Evolutionary conservation across 805 yeast species (phyloP).

Genomic region (Metschnikowia sp.): DNA sequence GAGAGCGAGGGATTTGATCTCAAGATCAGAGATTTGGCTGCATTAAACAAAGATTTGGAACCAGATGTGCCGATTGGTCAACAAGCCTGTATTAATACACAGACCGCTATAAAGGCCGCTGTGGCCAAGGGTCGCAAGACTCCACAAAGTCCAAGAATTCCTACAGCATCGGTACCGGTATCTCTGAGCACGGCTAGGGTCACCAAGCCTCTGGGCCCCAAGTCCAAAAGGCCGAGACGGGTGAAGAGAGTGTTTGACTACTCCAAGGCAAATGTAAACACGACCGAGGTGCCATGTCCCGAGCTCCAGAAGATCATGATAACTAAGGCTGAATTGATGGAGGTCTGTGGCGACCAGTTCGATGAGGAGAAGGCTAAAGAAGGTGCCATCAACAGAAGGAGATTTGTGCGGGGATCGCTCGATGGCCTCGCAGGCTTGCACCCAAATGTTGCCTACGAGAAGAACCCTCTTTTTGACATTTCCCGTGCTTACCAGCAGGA

Average conservation of each 20-base stretch:
- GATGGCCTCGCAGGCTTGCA: too few species aligned
- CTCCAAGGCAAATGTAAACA: not conserved
- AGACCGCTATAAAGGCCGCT: too few species aligned
- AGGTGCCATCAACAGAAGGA: not conserved
- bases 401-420: too few species aligned
- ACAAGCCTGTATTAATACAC: too few species aligned
- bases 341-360: constrained; percentile 2
- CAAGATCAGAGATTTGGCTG: not conserved
- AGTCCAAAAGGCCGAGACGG: not conserved
- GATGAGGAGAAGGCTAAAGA: constrained; percentile 4
- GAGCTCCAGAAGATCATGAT: constrained; percentile 6
- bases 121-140: not conserved
- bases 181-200: not conserved
- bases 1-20: not conserved
- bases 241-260: too few species aligned
- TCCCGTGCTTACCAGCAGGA: too few species aligned
- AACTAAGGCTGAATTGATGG: not conserved
- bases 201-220: not conserved
- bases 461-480: constrained; percentile 1
- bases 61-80: too few species aligned
- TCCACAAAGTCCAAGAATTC: not conserved
- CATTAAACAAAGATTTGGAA: too few species aligned
- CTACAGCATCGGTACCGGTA: not conserved
- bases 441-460: too few species aligned
- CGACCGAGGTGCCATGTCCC: not conserved